Percentiles rank a stretch among this genome's conserved stretches.
These are phyloP conservation scores for Glonium stellatum DNA, from an alignment of 495 filamentous ascomycete genomes.

Conservation along the genomic window DNA sequence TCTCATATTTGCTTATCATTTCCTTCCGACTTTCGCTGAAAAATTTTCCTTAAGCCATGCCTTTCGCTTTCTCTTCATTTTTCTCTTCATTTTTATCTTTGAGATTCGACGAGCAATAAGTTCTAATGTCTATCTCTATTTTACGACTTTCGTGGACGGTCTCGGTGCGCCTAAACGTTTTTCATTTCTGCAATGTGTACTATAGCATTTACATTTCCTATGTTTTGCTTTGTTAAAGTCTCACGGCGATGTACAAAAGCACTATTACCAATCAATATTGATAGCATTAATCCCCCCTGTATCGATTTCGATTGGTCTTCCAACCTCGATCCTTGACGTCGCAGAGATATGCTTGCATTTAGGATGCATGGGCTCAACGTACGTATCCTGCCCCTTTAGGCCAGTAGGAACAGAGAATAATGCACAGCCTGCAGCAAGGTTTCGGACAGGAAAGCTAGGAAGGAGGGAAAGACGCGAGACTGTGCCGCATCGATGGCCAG, in stretches of 20 bases:
- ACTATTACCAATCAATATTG: background rate
- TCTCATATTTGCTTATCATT: background rate
- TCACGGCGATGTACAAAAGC: conserved; percentile 1
- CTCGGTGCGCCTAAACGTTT: background rate
- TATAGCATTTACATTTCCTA: conserved; percentile 2
- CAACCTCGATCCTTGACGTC: background rate
- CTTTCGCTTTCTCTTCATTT: background rate
- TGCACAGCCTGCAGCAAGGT: background rate
- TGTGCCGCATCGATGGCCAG: too few relatives aligned
- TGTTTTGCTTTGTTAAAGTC: background rate
- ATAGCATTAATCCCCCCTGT: background rate
- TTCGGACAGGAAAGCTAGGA: too few relatives aligned
- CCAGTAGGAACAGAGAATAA: background rate
- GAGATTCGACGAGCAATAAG: conserved; percentile 3
- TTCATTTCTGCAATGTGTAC: background rate
- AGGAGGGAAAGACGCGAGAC: too few relatives aligned
- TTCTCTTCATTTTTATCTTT: background rate
- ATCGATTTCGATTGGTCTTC: background rate
- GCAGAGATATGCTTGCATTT: background rate
- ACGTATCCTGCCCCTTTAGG: background rate
- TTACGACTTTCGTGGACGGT: background rate
- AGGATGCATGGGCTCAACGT: background rate
- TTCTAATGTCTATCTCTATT: conserved; percentile 9
- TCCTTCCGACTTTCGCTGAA: background rate
- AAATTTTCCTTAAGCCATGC: background rate